Percentiles rank a stretch among this genome's conserved stretches.
Conservation (phyloP, 768 basidiomycete genomes). For the Antrodiella citrinella region DNA sequence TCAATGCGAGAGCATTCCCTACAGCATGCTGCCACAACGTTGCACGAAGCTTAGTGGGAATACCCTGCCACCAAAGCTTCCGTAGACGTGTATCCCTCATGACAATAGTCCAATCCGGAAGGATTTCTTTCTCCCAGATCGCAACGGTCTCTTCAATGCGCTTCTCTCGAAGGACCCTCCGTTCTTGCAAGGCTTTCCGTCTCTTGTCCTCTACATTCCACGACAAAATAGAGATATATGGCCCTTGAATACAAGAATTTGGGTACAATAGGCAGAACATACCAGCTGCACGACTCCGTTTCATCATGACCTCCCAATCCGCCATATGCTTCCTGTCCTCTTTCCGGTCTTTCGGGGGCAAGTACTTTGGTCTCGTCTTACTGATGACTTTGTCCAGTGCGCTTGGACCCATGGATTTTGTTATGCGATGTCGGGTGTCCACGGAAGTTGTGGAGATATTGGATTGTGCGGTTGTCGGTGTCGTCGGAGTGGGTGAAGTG, state of each 20-base stretch:
- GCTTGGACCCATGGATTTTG: conserved; percentile 59
- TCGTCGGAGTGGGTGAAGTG: conserved; percentile 24
- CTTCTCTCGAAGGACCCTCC: conserved; percentile 54
- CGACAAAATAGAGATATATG: conserved; percentile 16
- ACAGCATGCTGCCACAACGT: conserved; percentile 80
- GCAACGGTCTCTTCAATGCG: conserved; percentile 62
- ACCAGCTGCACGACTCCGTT: conserved; percentile 69
- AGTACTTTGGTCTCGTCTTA: conserved; percentile 72
- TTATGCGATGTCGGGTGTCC: conserved; percentile 29
- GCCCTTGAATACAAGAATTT: neutral
- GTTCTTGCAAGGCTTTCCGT: conserved; percentile 51
- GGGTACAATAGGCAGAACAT: conserved; percentile 15
- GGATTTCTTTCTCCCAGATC: conserved; percentile 70
- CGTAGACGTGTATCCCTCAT: conserved; percentile 56
- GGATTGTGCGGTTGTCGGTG: conserved; percentile 16
- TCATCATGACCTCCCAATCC: conserved; percentile 88
- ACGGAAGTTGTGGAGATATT: conserved; percentile 9
- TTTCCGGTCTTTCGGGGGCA: conserved; percentile 73
- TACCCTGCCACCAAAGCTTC: conserved; percentile 82
- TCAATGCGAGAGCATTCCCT: conserved; percentile 74
- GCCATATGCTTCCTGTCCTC: conserved; percentile 82
- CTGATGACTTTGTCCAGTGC: conserved; percentile 72
- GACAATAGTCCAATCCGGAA: conserved; percentile 79
- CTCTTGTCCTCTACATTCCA: conserved; percentile 67
- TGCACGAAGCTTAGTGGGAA: conserved; percentile 75